Base-by-base conservation (phyloP, 2,329 filamentous ascomycete species). In the Aspergillus floridensis region DNA sequence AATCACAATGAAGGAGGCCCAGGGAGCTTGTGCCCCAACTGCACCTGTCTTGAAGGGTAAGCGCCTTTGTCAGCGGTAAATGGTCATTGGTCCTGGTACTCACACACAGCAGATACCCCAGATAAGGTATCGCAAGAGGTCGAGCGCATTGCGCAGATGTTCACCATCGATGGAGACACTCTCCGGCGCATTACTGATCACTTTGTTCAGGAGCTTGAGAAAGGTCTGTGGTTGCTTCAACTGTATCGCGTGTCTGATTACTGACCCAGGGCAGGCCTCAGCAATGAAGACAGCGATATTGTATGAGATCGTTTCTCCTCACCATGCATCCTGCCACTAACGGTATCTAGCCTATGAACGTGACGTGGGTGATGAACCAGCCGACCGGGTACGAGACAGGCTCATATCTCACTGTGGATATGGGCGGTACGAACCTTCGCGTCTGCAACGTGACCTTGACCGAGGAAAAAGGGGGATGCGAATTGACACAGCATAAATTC, bases 361-460 rank as follows among this genome's bases (percentile, higher is more conserved):
- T 91, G 59, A 93, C 91, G 57, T 96, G 92, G 92, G 91, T 92
- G 64, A 92, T 92, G 86, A 84, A 84, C 44, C 89, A 88, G 73
- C 91, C 92, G 5, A 87, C 87, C 71, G 91, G 92, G 64, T 77
- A 90, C 66, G 92, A 96, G 77, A 89, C 85, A 10, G 92, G 92
- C 60, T 92, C 86, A 12, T 93, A 85, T 72, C 80, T 96, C 51
- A 91, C 92, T 49, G 80, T 96, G 26, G 92, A 96, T 71, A 92
- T 96, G 87, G 92, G 92, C 53, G 92, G 92, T 65, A 96, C 92
- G 63, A 96, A 96, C 73, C 78, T 96, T 60, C 88, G 92, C 71
- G 91, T 96, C 60, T 96, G 92, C 75, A 87, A 93, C 74, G 91
- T 96, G 68, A 88, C 86, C 59, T 79, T 96, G 64, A 90, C 89